phyloP scores from a whole-genome alignment of 495 filamentous ascomycete genomes.

The Amorphotheca resinae region DNA sequence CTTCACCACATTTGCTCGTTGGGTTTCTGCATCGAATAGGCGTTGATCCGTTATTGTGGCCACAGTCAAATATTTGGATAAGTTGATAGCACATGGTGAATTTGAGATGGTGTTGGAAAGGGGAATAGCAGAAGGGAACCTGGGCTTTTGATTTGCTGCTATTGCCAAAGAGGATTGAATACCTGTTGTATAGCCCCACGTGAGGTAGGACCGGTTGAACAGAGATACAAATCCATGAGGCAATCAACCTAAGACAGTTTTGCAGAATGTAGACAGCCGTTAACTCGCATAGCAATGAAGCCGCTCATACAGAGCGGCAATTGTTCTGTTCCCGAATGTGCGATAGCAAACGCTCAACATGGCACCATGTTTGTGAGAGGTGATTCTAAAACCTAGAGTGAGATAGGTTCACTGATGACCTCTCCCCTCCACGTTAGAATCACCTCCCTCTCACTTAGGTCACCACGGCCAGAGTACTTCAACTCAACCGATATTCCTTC shows the following conservation, averaged over 20 bases:
- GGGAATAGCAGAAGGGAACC: background rate
- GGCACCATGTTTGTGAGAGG: too few species aligned
- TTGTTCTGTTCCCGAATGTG: background rate
- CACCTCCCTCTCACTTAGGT: slow-evolving; percentile 23
- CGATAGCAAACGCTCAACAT: background rate
- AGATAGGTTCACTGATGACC: slow-evolving; percentile 18
- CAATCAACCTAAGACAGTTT: background rate
- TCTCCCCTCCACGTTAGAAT: slow-evolving; percentile 46
- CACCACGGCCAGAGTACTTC: slow-evolving; percentile 28
- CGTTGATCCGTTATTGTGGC: slow-evolving; percentile 10
- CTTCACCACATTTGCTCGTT: slow-evolving; percentile 5
- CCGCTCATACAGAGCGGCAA: background rate
- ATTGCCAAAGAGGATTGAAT: background rate
- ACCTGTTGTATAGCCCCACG: background rate
- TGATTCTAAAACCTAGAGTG: background rate
- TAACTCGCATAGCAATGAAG: slow-evolving; percentile 6
- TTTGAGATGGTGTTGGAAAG: background rate
- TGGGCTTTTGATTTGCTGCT: background rate
- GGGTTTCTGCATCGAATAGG: slow-evolving; percentile 11
- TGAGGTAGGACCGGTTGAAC: background rate
- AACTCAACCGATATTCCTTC: slow-evolving; percentile 49
- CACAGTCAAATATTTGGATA: slow-evolving; percentile 12
- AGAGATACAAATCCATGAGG: too few species aligned
- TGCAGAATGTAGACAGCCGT: background rate
- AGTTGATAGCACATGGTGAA: slow-evolving; percentile 17